Evolutionary conservation across 345 rosid species (phyloP), one percentile per base, ranked within the genome.

Genomic region (Dovyalis caffra): DNA sequence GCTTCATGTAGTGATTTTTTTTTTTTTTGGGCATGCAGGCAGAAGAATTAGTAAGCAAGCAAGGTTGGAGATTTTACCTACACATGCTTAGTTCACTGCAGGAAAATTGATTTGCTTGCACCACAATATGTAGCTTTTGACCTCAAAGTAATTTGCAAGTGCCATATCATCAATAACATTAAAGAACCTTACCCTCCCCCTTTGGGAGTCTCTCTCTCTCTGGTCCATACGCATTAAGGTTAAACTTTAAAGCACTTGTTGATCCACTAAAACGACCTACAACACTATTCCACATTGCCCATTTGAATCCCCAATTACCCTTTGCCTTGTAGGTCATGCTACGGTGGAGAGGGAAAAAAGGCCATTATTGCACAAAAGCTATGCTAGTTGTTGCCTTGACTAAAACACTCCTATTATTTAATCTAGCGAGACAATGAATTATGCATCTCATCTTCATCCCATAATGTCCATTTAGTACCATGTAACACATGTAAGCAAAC

Each of bases 351-450:
- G n/a, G 12, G 12, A 53, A 23, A 56, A 67, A 26, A 74, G 7
- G 21, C 69, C 35, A 79, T 76, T 79, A 84, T 84, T 71, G 77
- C 85, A 26, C n/a, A 10, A 73, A 81, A 70, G 78, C 43, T 60
- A 21, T 78, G 80, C 72, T 67, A 76, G 82, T 70, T 21, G 79
- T 73, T 81, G 56, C 86, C 77, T 76, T 76, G 67, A 66, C 73
- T 75, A 51, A 51, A 67, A 66, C 75, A 45, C 75, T 56, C 62
- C 43, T 76, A 8, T 69, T 69, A 75, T 78, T 77, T 77, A 76
- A 80, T 64, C 53, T 6, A 25, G 29, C 69, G 78, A 71, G 67
- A 65, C 83, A 74, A 58, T 38, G 60, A 5, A 60, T 58, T 70
- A 38, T 69, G 70, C 38, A 32, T 73, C 74, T 72, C 76, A 64